phyloP scores from a whole-genome alignment of 331 rosid species.

The Phaseolus coccineus region DNA sequence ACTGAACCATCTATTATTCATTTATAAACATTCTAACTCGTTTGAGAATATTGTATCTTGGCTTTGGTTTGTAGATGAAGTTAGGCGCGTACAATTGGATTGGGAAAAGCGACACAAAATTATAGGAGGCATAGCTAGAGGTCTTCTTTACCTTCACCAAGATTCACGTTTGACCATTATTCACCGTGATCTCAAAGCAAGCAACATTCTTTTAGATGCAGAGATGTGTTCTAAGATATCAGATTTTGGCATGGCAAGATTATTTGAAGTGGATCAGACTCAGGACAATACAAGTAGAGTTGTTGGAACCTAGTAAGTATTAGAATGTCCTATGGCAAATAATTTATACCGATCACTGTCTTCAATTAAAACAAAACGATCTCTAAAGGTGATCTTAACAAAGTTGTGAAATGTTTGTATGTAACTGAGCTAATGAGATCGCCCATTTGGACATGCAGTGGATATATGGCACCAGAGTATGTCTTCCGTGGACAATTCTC shows the following conservation, averaged over 20 bases:
- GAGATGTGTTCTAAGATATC: neutral
- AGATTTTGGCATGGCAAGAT: neutral
- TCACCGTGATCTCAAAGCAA: conserved; percentile 51
- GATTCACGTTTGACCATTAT: conserved; percentile 47
- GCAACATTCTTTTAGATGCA: conserved; percentile 46
- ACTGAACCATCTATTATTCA: no score
- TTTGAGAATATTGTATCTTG: no score
- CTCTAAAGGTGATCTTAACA: neutral
- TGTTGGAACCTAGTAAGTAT: neutral
- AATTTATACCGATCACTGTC: neutral
- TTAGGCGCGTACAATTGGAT: neutral
- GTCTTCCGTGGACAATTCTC: no score
- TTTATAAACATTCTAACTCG: no score
- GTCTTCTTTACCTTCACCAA: conserved; percentile 47
- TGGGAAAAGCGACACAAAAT: conserved; percentile 46
- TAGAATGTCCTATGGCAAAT: neutral
- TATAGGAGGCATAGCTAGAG: conserved; percentile 45
- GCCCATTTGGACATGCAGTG: conserved; percentile 5
- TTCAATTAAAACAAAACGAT: neutral
- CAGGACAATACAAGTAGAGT: no score
- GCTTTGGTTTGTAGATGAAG: conserved; percentile 33
- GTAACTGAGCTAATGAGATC: conserved; percentile 2
- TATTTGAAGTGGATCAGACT: no score
- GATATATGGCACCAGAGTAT: conserved; percentile 10
- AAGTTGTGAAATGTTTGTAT: neutral